A percentile compares a stretch with the other conserved stretches of the same genome.
phyloP scores from a whole-genome alignment of 106 monocot species.

The Platanthera zijinensis region DNA sequence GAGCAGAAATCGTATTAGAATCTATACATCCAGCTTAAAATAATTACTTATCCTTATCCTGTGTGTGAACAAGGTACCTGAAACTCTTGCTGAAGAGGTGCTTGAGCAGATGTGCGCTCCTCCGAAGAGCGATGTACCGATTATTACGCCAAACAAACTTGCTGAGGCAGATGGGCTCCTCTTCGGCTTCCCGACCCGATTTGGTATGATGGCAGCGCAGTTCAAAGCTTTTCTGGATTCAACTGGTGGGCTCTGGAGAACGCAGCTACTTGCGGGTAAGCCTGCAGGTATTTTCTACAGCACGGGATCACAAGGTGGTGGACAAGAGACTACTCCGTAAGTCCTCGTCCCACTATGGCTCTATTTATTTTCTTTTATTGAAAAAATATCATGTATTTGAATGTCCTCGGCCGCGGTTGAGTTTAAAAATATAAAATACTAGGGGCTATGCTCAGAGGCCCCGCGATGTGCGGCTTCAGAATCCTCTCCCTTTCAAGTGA shows the following conservation, averaged over 20 bases:
- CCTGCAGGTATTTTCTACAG: conserved; percentile 69
- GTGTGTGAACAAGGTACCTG: conserved; percentile 45
- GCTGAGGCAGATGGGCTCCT: conserved; percentile 58
- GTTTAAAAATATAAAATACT: no score
- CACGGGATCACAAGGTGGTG: conserved; percentile 67
- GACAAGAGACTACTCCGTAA: conserved; percentile 74
- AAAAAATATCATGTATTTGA: no score
- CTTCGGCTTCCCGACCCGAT: conserved; percentile 72
- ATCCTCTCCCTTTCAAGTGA: no score
- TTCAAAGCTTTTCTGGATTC: conserved; percentile 68
- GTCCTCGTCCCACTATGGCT: neutral
- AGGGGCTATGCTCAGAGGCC: no score
- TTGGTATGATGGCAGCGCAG: conserved; percentile 73
- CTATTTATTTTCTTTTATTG: neutral
- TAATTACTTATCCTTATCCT: no score
- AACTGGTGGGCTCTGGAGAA: conserved; percentile 59
- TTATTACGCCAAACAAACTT: conserved; percentile 53
- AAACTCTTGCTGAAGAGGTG: conserved; percentile 51
- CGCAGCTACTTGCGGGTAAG: conserved; percentile 58
- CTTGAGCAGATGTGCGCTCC: conserved; percentile 59
- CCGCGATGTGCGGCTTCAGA: no score
- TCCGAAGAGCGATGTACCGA: conserved; percentile 42
- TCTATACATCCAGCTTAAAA: no score
- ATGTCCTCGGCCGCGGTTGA: no score
- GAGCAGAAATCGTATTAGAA: no score